Conservation (phyloP, 2,329 filamentous ascomycete genomes). For the Mariannaea elegans region DNA sequence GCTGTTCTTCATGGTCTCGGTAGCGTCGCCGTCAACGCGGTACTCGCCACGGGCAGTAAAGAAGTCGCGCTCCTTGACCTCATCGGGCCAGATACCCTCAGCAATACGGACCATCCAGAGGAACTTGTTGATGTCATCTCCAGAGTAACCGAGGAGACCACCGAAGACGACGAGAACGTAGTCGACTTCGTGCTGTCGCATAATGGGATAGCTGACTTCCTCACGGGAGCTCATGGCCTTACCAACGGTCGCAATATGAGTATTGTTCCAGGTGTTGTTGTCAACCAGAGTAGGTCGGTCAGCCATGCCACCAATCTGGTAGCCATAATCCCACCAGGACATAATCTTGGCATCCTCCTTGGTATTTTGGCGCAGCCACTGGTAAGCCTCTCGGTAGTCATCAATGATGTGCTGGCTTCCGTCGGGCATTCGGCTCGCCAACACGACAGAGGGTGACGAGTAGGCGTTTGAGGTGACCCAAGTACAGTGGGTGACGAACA, state of each 20-base stretch:
- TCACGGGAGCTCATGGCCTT: slow-evolving; percentile 98
- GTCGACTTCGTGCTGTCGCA: slow-evolving; percentile 98
- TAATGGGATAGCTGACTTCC: slow-evolving; percentile 98
- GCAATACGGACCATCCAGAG: slow-evolving; percentile 99
- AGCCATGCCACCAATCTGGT: slow-evolving; percentile 99
- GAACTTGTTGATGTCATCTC: slow-evolving; percentile 99
- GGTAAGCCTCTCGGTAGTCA: slow-evolving; percentile 98
- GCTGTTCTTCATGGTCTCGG: slow-evolving; percentile 98
- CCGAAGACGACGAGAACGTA: slow-evolving; percentile 99
- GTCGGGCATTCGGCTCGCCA: slow-evolving; percentile 91
- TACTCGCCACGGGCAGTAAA: slow-evolving; percentile 96
- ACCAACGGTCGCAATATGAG: slow-evolving; percentile 97
- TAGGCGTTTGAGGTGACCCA: slow-evolving; percentile 99
- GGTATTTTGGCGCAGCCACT: slow-evolving; percentile 99
- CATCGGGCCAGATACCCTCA: slow-evolving; percentile 99
- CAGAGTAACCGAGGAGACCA: slow-evolving; percentile 94
- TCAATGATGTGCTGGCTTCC: slow-evolving; percentile 99
- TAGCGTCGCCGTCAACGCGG: slow-evolving; percentile 90
- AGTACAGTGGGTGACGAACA: slow-evolving; percentile 97
- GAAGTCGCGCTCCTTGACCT: slow-evolving; percentile 96
- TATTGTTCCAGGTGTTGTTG: slow-evolving; percentile 99
- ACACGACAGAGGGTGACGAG: slow-evolving; percentile 95
- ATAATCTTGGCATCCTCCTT: slow-evolving; percentile 95
- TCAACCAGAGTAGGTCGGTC: slow-evolving; percentile 96
- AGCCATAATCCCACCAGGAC: slow-evolving; percentile 99